phyloP scores from a whole-genome alignment of 2,329 filamentous ascomycete genomes.

The Aureobasidium sp. region DNA sequence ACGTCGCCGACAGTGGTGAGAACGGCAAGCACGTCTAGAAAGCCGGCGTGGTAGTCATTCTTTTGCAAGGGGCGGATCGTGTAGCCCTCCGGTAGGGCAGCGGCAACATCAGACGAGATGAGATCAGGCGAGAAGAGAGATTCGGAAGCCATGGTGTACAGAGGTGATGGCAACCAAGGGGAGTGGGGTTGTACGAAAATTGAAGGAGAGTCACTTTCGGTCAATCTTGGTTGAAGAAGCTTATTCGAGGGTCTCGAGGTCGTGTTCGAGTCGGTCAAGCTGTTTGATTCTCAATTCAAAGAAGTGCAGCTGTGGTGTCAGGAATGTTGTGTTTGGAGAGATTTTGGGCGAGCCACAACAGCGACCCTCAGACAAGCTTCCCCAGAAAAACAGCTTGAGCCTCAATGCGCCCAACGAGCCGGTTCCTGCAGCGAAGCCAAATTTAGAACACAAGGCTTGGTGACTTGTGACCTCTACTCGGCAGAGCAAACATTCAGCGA shows the following conservation, averaged over 20 bases:
- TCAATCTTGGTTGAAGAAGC: too few relatives aligned
- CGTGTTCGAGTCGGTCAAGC: too few relatives aligned
- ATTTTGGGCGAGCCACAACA: neutral
- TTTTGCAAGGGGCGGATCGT: constrained; percentile 70
- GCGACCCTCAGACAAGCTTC: neutral
- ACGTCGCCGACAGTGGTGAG: constrained; percentile 91
- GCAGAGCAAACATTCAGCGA: too few relatives aligned
- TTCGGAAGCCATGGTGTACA: constrained; percentile 1
- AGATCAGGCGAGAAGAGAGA: constrained; percentile 70
- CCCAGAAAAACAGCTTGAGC: constrained; percentile 2
- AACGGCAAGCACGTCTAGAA: constrained; percentile 84
- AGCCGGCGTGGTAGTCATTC: constrained; percentile 71
- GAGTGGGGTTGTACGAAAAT: neutral
- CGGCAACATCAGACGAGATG: constrained; percentile 67
- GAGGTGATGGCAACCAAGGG: neutral
- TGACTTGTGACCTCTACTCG: too few relatives aligned
- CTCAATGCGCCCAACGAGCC: neutral
- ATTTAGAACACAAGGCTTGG: neutral
- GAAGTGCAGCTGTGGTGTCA: neutral
- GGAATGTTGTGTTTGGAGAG: neutral
- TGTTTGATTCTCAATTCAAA: neutral
- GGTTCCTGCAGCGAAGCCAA: constrained; percentile 9
- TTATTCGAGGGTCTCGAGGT: too few relatives aligned
- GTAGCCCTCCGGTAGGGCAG: constrained; percentile 73
- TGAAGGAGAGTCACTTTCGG: neutral